A percentile compares a stretch with the other conserved stretches of the same genome.
These are phyloP conservation scores for Boletus huronensis DNA, from an alignment of 768 basidiomycete species.

Conservation along the genomic window DNA sequence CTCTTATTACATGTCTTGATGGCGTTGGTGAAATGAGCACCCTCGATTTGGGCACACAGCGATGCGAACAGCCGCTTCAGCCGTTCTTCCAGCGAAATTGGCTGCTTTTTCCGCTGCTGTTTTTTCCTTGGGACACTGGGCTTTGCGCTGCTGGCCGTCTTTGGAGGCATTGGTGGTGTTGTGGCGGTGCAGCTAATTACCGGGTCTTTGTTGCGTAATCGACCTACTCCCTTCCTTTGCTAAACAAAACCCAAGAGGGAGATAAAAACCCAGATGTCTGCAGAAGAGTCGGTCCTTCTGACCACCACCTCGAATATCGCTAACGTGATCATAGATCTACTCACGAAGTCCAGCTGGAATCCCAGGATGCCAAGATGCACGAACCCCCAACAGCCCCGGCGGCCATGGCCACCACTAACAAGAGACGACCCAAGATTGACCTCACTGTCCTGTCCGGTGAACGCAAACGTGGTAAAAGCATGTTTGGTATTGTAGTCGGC, in stretches of 20 bases:
- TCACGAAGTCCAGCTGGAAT: slow-evolving; percentile 34
- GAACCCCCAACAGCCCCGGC: slow-evolving; percentile 45
- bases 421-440: slow-evolving; percentile 74
- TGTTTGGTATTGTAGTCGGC: slow-evolving; percentile 81
- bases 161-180: slow-evolving; percentile 21
- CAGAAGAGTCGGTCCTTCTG: slow-evolving; percentile 45
- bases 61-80: slow-evolving; percentile 69
- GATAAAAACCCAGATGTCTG: slow-evolving; percentile 42
- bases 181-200: slow-evolving; percentile 25
- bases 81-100: slow-evolving; percentile 23
- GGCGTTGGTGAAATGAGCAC: slow-evolving; percentile 81
- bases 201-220: slow-evolving; percentile 21
- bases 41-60: slow-evolving; percentile 84
- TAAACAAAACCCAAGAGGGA: background rate
- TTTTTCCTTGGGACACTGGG: slow-evolving; percentile 2
- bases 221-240: background rate
- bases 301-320: slow-evolving; percentile 1
- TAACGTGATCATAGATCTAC: slow-evolving; percentile 19
- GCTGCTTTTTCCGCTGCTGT: slow-evolving; percentile 20
- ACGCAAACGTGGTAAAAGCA: slow-evolving; percentile 81
- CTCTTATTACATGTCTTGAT: slow-evolving; percentile 93
- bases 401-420: slow-evolving; percentile 41
- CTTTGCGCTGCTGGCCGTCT: slow-evolving; percentile 5
- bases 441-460: slow-evolving; percentile 53
- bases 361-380: slow-evolving; percentile 34